phyloP scores from a whole-genome alignment of 805 yeast species.

The Metschnikowia colocasiae region DNA sequence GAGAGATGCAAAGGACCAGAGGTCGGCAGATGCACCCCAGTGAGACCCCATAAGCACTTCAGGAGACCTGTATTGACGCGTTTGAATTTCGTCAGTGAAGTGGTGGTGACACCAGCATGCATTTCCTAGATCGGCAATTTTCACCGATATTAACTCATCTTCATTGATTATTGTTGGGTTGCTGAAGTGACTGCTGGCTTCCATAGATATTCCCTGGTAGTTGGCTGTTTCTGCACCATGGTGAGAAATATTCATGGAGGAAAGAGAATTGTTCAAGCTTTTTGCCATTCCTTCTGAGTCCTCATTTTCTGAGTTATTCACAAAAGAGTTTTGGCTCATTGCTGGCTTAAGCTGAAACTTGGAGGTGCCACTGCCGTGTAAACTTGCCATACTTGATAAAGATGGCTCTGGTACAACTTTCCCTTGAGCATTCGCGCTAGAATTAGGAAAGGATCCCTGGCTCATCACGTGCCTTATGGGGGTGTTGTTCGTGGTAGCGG shows the following conservation, averaged over 20 bases:
- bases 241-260: conserved; percentile 40
- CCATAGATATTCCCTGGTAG: conserved; percentile 10
- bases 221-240: conserved; percentile 18
- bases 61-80: conserved; percentile 64
- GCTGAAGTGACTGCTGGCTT: conserved; percentile 5
- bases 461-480: conserved; percentile 27
- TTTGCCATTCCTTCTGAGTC: conserved; percentile 19
- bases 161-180: conserved; percentile 25
- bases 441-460: conserved; percentile 17
- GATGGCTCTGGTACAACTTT: neutral
- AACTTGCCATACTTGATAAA: conserved; percentile 1
- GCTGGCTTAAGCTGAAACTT: conserved; percentile 10
- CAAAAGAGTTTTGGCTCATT: conserved; percentile 12
- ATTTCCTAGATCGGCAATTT: conserved; percentile 68
- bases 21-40: conserved; percentile 64
- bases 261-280: conserved; percentile 35
- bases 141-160: conserved; percentile 49
- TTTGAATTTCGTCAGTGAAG: conserved; percentile 65
- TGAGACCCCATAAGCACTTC: conserved; percentile 53
- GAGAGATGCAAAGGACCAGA: conserved; percentile 59
- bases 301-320: conserved; percentile 17
- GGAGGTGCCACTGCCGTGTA: neutral
- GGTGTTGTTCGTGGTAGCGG: conserved; percentile 39
- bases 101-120: conserved; percentile 64
- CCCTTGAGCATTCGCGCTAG: neutral